Percentiles rank a stretch among this genome's conserved stretches.
phyloP scores from a whole-genome alignment of 179 eudicot species.

The Pouteria campechiana region DNA sequence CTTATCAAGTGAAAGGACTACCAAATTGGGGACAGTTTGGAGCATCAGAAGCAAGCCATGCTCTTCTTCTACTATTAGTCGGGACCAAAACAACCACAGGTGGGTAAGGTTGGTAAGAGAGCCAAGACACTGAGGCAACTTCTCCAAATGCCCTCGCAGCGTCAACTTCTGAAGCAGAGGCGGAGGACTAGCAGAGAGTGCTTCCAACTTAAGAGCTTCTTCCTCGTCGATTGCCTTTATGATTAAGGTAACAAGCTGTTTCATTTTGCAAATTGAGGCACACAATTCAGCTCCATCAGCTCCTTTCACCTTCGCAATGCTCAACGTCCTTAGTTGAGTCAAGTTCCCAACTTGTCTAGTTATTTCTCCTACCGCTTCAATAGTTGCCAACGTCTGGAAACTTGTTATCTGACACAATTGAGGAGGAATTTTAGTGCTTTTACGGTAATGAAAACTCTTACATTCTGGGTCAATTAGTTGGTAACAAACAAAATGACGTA shows the following conservation, averaged over 20 bases:
- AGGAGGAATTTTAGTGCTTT: constrained; percentile 10
- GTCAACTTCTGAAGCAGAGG: constrained; percentile 18
- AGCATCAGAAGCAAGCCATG: constrained; percentile 11
- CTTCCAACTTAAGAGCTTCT: constrained; percentile 13
- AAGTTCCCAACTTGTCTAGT: constrained; percentile 11
- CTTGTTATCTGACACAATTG: constrained; percentile 9
- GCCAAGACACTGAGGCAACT: constrained; percentile 19
- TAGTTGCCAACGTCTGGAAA: constrained; percentile 17
- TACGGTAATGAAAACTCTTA: not conserved
- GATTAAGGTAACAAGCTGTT: constrained; percentile 13
- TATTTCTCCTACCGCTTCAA: constrained; percentile 20
- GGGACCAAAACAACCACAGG: constrained; percentile 12
- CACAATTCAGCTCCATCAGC: constrained; percentile 17
- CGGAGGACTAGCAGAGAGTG: constrained; percentile 9
- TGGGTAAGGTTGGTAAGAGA: constrained; percentile 13
- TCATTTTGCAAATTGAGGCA: constrained; percentile 14
- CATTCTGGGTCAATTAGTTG: not conserved
- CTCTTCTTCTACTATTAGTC: constrained; percentile 4
- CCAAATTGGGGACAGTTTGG: constrained; percentile 10
- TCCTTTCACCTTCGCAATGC: constrained; percentile 9
- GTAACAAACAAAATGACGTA: constrained; percentile 18
- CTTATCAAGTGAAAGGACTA: constrained; percentile 14
- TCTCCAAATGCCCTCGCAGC: constrained; percentile 10
- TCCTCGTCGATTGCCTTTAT: constrained; percentile 4
- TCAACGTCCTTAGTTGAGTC: constrained; percentile 18